Evolutionary conservation across 345 rosid genomes (phyloP).

Genomic region (Citrus australasica): DNA sequence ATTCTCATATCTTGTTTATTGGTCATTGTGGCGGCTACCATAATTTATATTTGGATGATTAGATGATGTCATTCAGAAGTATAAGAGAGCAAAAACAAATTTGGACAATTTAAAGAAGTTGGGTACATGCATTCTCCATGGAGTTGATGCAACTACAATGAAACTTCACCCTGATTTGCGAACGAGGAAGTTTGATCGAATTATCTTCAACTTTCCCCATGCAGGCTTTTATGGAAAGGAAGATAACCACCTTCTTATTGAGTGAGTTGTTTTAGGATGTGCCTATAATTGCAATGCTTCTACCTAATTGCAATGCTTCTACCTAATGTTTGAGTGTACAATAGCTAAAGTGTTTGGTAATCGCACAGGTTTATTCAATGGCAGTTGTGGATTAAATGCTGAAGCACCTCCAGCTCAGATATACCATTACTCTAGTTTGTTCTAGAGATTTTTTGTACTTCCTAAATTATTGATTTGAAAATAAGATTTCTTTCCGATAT

Average conservation of each 20-base stretch:
- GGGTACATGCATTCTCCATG: slow-evolving; percentile 42
- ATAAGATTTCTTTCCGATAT: too few species aligned
- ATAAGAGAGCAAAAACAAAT: slow-evolving; percentile 46
- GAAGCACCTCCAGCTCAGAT: too few species aligned
- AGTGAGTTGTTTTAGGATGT: slow-evolving; percentile 18
- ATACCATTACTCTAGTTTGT: too few species aligned
- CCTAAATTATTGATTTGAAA: too few species aligned
- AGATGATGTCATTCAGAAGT: slow-evolving; percentile 40
- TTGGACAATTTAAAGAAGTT: slow-evolving; percentile 24
- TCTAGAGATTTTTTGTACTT: too few species aligned
- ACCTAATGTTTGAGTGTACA: too few species aligned
- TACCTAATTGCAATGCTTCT: too few species aligned
- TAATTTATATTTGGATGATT: slow-evolving; percentile 1
- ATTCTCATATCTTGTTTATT: neutral
- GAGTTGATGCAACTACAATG: slow-evolving; percentile 56
- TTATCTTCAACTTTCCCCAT: slow-evolving; percentile 63
- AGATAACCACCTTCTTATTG: slow-evolving; percentile 18
- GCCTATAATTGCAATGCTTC: too few species aligned
- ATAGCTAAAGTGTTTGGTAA: too few species aligned
- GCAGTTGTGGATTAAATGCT: too few species aligned
- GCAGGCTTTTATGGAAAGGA: slow-evolving; percentile 58
- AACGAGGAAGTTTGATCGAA: slow-evolving; percentile 40
- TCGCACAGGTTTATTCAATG: too few species aligned
- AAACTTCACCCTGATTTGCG: slow-evolving; percentile 27
- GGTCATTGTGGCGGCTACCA: neutral